Evolutionary conservation across 495 filamentous ascomycete species (phyloP), one percentile per base, ranked within the genome.

Genomic region (Penicillium alfredii): DNA sequence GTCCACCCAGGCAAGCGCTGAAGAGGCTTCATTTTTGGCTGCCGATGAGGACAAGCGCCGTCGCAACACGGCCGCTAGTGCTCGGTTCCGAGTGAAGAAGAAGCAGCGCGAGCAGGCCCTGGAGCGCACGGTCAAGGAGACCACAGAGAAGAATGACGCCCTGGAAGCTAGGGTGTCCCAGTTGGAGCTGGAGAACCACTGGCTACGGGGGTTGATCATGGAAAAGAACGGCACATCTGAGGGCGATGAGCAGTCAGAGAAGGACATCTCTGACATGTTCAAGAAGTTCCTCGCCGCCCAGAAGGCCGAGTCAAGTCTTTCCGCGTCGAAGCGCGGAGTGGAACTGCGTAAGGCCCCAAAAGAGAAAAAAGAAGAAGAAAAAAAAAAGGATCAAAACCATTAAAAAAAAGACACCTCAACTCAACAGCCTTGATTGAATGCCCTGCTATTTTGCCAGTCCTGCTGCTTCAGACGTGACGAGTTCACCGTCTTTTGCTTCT

Each of bases 41-140:
- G 92, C 92, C 20, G 92, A 98, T 56, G 92, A 98, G 68, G 92
- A 98, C 61, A 98, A 98, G 72, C 86, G 92, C 18, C 81, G 90
- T 30, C 85, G 92, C 35, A 98, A 98, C 69, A 98, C 92, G 0
- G 92, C 92, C 15, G 92, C 92, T 19, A 85, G 79, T 38, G 92
- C 92, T 6, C 85, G 92, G 17, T 98, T 98, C 79, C 84, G 92
- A 36, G 81, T 97, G 46, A 98, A 98, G 80, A 98, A 98, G 86
- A 98, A 98, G 78, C 85, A 93, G 72, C 84, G 92, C 31, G 92
- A 98, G 71, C 81, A 86, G 55, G 83, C 86, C 1, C 78, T 98
- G 31, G 92, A 97, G 66, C 82, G 81, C 51, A 77, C 77, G 23
- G 81, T 92, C 39, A 92, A 92, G 69, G 92, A 96, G 44, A 86